Evolutionary conservation across 2,329 filamentous ascomycete species (phyloP).

Genomic region (Colletotrichum falcatum): DNA sequence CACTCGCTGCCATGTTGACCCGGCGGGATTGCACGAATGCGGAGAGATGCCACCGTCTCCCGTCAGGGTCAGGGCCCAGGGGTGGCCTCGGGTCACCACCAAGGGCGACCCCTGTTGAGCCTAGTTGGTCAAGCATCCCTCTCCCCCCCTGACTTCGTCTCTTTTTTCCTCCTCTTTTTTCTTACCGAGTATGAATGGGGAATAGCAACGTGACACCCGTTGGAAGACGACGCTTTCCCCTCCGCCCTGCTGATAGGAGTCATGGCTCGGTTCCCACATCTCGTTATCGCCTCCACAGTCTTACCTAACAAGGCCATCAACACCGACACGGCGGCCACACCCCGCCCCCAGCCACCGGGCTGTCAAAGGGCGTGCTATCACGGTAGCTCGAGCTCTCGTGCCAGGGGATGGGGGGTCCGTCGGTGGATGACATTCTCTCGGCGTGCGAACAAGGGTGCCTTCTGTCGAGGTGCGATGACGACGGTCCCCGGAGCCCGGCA

Average conservation of each 20-base stretch:
- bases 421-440: conserved; percentile 15
- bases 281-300: conserved; percentile 37
- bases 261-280: not conserved
- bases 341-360: conserved; percentile 13
- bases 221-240: not conserved
- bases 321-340: conserved; percentile 13
- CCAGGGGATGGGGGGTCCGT: not conserved
- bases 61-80: not conserved
- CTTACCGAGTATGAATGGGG: not conserved
- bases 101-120: conserved; percentile 19
- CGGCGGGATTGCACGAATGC: conserved; percentile 11
- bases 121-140: conserved; percentile 1
- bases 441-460: not conserved
- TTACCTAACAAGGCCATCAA: conserved; percentile 38
- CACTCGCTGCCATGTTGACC: conserved; percentile 11
- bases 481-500: conserved; percentile 13
- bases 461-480: conserved; percentile 18
- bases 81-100: conserved; percentile 23
- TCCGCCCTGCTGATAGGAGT: not conserved
- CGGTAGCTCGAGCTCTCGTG: not conserved
- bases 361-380: not conserved
- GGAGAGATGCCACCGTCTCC: conserved; percentile 25
- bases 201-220: conserved; percentile 15
- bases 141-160: not conserved
- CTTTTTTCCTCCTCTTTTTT: not conserved